Evolutionary conservation across 164 flowering plant species (phyloP).

Genomic region (Akebia trifoliata): DNA sequence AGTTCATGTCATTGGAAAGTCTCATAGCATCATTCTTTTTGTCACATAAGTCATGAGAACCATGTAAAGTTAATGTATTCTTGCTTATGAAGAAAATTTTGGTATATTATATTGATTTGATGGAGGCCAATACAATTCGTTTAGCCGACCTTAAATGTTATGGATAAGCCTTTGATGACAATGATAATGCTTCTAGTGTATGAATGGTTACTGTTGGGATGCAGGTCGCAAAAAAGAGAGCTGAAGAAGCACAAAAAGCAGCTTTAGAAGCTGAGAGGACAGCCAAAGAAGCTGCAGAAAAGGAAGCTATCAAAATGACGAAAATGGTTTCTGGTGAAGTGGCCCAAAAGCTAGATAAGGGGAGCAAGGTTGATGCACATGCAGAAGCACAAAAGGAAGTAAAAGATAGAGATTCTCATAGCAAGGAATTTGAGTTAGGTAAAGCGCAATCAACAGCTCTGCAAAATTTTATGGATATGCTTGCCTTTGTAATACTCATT

Average conservation of each 20-base stretch:
- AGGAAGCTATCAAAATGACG: slow-evolving; percentile 31
- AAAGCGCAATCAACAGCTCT: slow-evolving; percentile 31
- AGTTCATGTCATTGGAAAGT: not conserved
- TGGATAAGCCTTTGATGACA: not conserved
- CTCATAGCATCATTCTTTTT: not conserved
- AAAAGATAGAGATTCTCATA: slow-evolving; percentile 8
- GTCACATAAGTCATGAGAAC: not conserved
- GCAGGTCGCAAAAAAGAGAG: slow-evolving; percentile 38
- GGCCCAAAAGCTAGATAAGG: slow-evolving; percentile 16
- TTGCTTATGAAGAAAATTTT: not conserved
- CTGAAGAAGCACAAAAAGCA: slow-evolving; percentile 55
- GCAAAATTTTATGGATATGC: not conserved
- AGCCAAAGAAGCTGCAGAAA: slow-evolving; percentile 65
- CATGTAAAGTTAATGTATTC: not conserved
- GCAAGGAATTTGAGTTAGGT: slow-evolving; percentile 2
- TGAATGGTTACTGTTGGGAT: slow-evolving; percentile 1
- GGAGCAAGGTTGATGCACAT: slow-evolving; percentile 7
- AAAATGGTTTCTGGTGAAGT: slow-evolving; percentile 17
- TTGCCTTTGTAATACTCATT: not conserved
- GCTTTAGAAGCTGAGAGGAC: slow-evolving; percentile 64
- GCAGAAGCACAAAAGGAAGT: slow-evolving; percentile 20
- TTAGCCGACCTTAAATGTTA: no score
- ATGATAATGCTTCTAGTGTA: not conserved
- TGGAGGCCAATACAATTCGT: no score
- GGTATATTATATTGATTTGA: no score